These are phyloP conservation scores for Taphrina communis DNA, from an alignment of 1,139 yeast species.

Conservation along the genomic window DNA sequence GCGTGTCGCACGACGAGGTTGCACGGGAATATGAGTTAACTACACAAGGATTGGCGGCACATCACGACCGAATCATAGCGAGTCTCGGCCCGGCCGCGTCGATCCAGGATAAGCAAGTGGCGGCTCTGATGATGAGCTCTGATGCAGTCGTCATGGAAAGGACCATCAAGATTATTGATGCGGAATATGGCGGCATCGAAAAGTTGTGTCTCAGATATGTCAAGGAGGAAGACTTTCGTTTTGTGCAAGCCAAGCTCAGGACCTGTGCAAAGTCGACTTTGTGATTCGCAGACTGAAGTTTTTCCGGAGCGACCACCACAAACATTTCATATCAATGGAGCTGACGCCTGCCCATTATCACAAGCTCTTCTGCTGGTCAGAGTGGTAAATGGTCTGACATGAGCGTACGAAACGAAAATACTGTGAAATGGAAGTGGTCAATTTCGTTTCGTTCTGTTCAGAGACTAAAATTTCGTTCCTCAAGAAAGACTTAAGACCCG, in stretches of 20 bases:
- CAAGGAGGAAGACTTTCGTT: conserved; percentile 1
- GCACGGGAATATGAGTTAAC: conserved; percentile 79
- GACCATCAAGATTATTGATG: conserved; percentile 5
- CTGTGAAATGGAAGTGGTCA: neutral
- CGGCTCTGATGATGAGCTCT: conserved; percentile 12
- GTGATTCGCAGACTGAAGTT: neutral
- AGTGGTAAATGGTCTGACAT: no score
- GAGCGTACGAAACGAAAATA: neutral
- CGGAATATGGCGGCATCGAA: conserved; percentile 16
- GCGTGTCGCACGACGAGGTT: conserved; percentile 68
- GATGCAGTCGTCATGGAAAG: conserved; percentile 24
- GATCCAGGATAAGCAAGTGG: conserved; percentile 3
- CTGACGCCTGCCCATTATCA: neutral
- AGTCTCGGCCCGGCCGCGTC: conserved; percentile 10
- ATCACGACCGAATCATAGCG: conserved; percentile 45
- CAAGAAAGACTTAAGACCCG: neutral
- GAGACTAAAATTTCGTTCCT: neutral
- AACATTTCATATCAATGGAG: neutral
- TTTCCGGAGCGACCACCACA: neutral
- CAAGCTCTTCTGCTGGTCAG: no score
- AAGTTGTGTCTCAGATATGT: conserved; percentile 6
- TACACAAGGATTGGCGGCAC: conserved; percentile 60
- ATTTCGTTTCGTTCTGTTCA: neutral
- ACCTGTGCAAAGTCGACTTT: neutral
- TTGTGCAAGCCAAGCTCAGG: neutral